Conservation (phyloP, 2,329 filamentous ascomycete species). For the Hypomyces perniciosus region DNA sequence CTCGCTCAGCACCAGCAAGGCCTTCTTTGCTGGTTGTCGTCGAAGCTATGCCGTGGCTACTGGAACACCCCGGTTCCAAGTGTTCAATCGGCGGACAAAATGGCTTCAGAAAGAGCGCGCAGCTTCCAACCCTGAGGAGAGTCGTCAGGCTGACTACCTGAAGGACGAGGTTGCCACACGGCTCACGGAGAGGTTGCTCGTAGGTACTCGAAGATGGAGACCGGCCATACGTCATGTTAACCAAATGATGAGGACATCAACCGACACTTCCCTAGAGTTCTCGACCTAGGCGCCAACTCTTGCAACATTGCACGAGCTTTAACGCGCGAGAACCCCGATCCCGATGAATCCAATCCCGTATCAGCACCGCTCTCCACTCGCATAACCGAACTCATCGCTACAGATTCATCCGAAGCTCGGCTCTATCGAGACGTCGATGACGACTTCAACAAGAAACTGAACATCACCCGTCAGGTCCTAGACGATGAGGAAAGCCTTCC, state of each 20-base stretch:
- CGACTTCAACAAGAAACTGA: conserved; percentile 67
- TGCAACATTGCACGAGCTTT: conserved; percentile 88
- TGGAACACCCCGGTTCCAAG: conserved; percentile 72
- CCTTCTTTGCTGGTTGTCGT: conserved; percentile 19
- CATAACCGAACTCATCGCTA: conserved; percentile 69
- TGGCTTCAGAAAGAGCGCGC: conserved; percentile 88
- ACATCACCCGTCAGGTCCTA: conserved; percentile 71
- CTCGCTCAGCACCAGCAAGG: conserved; percentile 13
- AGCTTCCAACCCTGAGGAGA: conserved; percentile 60
- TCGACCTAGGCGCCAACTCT: conserved; percentile 92
- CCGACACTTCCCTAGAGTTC: conserved; percentile 72
- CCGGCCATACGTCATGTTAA: neutral
- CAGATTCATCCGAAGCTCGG: conserved; percentile 71
- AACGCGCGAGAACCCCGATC: conserved; percentile 62
- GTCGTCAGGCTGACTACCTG: conserved; percentile 82
- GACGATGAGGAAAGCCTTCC: conserved; percentile 68
- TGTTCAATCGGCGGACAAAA: conserved; percentile 87
- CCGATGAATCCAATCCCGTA: conserved; percentile 47
- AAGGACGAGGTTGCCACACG: conserved; percentile 86
- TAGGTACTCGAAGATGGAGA: conserved; percentile 32
- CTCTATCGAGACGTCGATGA: conserved; percentile 73
- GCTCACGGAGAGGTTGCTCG: conserved; percentile 77
- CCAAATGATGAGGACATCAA: conserved; percentile 65
- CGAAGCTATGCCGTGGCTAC: conserved; percentile 72
- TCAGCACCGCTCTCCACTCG: conserved; percentile 63